Conservation (phyloP, 2,329 filamentous ascomycete species). For the Fusarium brevicatenulatum region DNA sequence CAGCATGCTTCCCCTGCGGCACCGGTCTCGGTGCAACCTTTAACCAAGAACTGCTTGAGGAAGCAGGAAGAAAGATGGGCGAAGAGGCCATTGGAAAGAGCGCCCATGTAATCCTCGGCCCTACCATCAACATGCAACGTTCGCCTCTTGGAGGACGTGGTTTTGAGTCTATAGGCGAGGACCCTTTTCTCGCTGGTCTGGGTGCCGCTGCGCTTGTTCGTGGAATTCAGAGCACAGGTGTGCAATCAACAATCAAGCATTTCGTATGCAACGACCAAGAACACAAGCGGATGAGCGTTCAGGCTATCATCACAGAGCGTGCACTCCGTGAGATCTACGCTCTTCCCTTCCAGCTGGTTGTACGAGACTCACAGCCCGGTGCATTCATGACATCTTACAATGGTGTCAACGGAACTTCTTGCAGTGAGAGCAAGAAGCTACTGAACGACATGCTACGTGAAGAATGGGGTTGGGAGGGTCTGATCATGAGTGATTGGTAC, state of each 20-base stretch:
- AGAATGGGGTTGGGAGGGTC: constrained; percentile 68
- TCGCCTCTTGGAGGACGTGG: constrained; percentile 68
- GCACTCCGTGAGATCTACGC: constrained; percentile 69
- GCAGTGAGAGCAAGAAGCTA: constrained; percentile 63
- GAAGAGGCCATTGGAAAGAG: constrained; percentile 66
- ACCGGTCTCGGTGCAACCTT: constrained; percentile 68
- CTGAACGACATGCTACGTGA: constrained; percentile 62
- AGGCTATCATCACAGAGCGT: constrained; percentile 64
- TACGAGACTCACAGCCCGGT: constrained; percentile 61
- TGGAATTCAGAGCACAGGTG: constrained; percentile 66
- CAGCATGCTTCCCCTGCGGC: constrained; percentile 70
- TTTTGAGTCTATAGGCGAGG: constrained; percentile 69
- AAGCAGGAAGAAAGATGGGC: constrained; percentile 62
- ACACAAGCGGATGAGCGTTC: constrained; percentile 65
- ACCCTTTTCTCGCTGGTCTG: constrained; percentile 66
- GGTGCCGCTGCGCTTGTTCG: constrained; percentile 63
- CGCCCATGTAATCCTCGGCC: constrained; percentile 67
- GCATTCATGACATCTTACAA: constrained; percentile 71
- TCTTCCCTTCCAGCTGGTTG: constrained; percentile 66
- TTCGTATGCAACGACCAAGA: constrained; percentile 72
- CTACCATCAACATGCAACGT: constrained; percentile 72
- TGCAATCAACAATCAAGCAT: constrained; percentile 68
- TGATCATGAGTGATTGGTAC: constrained; percentile 70
- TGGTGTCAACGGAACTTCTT: constrained; percentile 66
- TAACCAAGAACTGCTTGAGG: constrained; percentile 62